Conservation (phyloP, 1,139 yeast species). For the Saccharomycopsis phalli region DNA sequence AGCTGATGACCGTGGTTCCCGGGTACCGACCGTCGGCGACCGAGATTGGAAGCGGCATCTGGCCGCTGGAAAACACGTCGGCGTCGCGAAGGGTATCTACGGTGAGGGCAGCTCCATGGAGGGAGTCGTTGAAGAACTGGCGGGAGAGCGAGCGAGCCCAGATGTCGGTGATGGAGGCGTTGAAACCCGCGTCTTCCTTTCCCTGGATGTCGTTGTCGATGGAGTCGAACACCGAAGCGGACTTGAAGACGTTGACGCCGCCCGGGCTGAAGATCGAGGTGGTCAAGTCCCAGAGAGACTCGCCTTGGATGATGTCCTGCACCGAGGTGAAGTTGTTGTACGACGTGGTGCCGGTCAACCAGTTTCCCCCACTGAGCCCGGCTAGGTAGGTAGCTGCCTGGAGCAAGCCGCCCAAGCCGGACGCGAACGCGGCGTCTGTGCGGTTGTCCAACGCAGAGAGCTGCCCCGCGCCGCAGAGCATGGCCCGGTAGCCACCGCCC, state of each 20-base stretch:
- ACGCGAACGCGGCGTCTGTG: slow-evolving; percentile 45
- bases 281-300: slow-evolving; percentile 61
- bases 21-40: slow-evolving; percentile 60
- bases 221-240: slow-evolving; percentile 44
- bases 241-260: slow-evolving; percentile 54
- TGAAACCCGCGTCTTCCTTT: slow-evolving; percentile 71
- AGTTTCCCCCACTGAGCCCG: slow-evolving; percentile 81
- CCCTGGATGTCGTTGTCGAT: slow-evolving; percentile 44
- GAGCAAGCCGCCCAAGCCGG: slow-evolving; percentile 71
- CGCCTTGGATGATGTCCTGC: slow-evolving; percentile 40
- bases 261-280: slow-evolving; percentile 59
- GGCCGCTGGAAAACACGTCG: slow-evolving; percentile 36
- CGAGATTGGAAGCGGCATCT: slow-evolving; percentile 54
- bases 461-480: slow-evolving; percentile 86
- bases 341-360: slow-evolving; percentile 78
- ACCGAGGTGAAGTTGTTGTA: slow-evolving; percentile 76
- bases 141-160: slow-evolving; percentile 87
- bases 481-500: slow-evolving; percentile 92
- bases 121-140: slow-evolving; percentile 48
- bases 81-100: slow-evolving; percentile 40
- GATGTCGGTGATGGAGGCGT: slow-evolving; percentile 72
- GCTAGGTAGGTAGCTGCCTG: slow-evolving; percentile 67
- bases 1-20: slow-evolving; percentile 41
- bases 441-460: slow-evolving; percentile 72
- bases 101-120: slow-evolving; percentile 40